These are phyloP conservation scores for Pseudogymnoascus sp. DNA, from an alignment of 2,329 filamentous ascomycete species.

Conservation along the genomic window DNA sequence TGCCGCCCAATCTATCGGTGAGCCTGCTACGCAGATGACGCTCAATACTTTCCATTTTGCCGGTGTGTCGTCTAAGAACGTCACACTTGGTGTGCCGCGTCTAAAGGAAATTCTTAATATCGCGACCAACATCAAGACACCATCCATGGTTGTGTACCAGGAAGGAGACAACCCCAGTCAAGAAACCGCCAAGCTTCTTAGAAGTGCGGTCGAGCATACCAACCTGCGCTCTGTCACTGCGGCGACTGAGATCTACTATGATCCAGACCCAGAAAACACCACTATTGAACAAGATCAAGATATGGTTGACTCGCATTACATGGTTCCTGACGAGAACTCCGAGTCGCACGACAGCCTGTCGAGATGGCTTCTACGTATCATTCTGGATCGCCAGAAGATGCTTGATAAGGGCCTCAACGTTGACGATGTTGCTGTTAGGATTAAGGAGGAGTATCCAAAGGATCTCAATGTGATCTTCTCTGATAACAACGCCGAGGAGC, in stretches of 20 bases:
- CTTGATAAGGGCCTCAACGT: slow-evolving; percentile 91
- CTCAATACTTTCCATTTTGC: slow-evolving; percentile 99
- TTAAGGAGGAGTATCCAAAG: slow-evolving; percentile 80
- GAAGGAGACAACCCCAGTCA: slow-evolving; percentile 59
- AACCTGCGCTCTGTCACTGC: slow-evolving; percentile 87
- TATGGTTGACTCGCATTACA: slow-evolving; percentile 94
- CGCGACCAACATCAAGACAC: slow-evolving; percentile 96
- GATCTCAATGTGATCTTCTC: slow-evolving; percentile 93
- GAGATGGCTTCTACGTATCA: slow-evolving; percentile 90
- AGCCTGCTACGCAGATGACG: slow-evolving; percentile 98
- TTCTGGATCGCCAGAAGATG: slow-evolving; percentile 87
- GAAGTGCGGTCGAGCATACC: slow-evolving; percentile 89
- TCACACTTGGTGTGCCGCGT: slow-evolving; percentile 96
- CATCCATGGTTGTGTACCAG: slow-evolving; percentile 90
- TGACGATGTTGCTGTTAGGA: slow-evolving; percentile 80
- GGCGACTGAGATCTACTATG: slow-evolving; percentile 93
- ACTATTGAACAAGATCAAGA: slow-evolving; percentile 82
- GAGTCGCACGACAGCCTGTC: slow-evolving; percentile 68
- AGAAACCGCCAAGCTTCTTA: slow-evolving; percentile 75
- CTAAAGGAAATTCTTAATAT: slow-evolving; percentile 99
- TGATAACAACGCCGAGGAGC: slow-evolving; percentile 94
- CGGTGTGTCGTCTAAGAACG: slow-evolving; percentile 99
- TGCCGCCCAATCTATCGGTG: slow-evolving; percentile 96
- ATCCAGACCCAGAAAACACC: slow-evolving; percentile 80
- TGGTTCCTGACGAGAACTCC: slow-evolving; percentile 74